Conservation (phyloP, 768 basidiomycete genomes). For the Lentinus tigrinus region DNA sequence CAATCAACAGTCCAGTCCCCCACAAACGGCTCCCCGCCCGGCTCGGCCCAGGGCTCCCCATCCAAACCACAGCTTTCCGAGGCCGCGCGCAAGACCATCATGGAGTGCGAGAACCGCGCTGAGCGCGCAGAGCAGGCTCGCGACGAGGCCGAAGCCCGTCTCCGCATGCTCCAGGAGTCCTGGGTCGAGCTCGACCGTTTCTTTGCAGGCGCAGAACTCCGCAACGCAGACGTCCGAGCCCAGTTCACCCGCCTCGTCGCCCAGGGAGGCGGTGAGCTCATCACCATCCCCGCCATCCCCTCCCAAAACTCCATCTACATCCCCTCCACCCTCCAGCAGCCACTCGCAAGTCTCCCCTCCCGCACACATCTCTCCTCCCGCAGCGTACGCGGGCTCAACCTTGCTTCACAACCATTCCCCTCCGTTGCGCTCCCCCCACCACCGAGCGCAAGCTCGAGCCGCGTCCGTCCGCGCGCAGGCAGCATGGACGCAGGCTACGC, state of each 20-base stretch:
- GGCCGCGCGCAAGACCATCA: slow-evolving; percentile 36
- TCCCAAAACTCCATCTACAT: slow-evolving; percentile 8
- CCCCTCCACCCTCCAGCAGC: slow-evolving; percentile 9
- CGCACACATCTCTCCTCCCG: slow-evolving; percentile 5
- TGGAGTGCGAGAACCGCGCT: slow-evolving; percentile 47
- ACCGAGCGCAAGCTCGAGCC: slow-evolving; percentile 34
- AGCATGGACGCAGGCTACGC: slow-evolving; percentile 37
- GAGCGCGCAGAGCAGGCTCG: slow-evolving; percentile 49
- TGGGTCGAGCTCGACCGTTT: slow-evolving; percentile 54
- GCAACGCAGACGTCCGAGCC: slow-evolving; percentile 48
- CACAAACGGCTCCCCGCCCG: slow-evolving; percentile 24
- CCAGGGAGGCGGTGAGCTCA: slow-evolving; percentile 45
- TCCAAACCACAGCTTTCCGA: slow-evolving; percentile 26
- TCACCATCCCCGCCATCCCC: slow-evolving; percentile 27
- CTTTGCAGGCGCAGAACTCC: slow-evolving; percentile 43
- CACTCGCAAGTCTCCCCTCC: slow-evolving; percentile 3
- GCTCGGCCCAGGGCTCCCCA: slow-evolving; percentile 18
- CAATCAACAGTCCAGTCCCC: slow-evolving; percentile 21
- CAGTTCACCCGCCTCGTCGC: slow-evolving; percentile 45
- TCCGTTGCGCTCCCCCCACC: slow-evolving; percentile 41
- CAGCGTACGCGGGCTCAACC: slow-evolving; percentile 20
- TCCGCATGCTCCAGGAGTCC: slow-evolving; percentile 39
- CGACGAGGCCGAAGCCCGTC: slow-evolving; percentile 54
- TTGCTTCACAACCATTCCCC: slow-evolving; percentile 28
- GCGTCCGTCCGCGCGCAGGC: slow-evolving; percentile 44